phyloP scores from a whole-genome alignment of 352 stramenopile species.

The Phytophthora fragariaefolia region DNA sequence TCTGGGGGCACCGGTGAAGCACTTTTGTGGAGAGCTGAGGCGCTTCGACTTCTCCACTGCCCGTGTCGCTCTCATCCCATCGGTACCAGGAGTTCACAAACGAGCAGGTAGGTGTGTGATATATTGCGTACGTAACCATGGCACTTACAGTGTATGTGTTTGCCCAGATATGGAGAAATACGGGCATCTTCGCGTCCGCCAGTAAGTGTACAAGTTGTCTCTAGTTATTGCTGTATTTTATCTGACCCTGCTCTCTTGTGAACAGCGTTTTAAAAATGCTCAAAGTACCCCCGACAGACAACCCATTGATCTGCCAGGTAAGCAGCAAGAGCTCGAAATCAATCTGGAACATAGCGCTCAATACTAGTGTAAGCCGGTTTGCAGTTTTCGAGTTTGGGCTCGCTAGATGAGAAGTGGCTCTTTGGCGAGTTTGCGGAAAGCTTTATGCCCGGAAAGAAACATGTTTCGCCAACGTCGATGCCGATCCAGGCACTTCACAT shows the following conservation, averaged over 20 bases:
- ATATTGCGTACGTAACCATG: neutral
- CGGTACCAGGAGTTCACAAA: constrained; percentile 73
- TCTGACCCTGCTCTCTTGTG: neutral
- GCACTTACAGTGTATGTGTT: neutral
- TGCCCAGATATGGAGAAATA: constrained; percentile 83
- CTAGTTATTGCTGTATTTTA: too few species aligned
- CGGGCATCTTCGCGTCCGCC: constrained; percentile 74
- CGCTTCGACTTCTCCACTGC: constrained; percentile 74
- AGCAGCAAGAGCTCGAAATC: neutral
- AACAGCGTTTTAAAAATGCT: constrained; percentile 61
- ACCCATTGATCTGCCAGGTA: constrained; percentile 76
- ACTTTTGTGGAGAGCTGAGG: constrained; percentile 57
- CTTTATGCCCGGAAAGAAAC: constrained; percentile 58
- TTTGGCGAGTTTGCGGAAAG: constrained; percentile 77
- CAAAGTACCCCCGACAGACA: constrained; percentile 51
- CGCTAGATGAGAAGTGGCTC: constrained; percentile 84
- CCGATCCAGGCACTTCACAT: constrained; percentile 71
- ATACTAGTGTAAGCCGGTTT: neutral
- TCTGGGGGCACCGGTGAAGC: constrained; percentile 48
- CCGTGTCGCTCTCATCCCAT: constrained; percentile 65
- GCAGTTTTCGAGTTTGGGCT: constrained; percentile 85
- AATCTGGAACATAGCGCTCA: neutral
- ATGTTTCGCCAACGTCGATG: constrained; percentile 35
- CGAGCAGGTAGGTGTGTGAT: constrained; percentile 52
- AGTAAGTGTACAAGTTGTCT: constrained; percentile 44